Percentiles rank a stretch among this genome's conserved stretches.
Conservation (phyloP, 1,284 basidiomycete genomes). For the Pholiota adiposa region DNA sequence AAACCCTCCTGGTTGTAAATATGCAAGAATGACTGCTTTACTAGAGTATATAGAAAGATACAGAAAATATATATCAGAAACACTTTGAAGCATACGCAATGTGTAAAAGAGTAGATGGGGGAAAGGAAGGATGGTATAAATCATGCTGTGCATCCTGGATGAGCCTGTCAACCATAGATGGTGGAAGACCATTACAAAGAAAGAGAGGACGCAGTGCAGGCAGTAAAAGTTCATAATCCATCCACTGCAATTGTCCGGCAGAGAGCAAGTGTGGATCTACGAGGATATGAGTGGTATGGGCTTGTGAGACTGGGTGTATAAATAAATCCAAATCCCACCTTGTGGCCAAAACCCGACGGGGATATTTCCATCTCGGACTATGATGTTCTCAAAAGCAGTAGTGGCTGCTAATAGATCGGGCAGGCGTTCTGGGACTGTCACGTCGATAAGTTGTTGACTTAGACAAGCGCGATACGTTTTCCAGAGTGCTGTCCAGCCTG, state of each 20-base stretch:
- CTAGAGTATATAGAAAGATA: neutral
- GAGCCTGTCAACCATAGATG: slow-evolving; percentile 54
- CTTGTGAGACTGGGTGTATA: slow-evolving; percentile 9
- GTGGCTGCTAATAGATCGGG: slow-evolving; percentile 48
- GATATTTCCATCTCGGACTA: slow-evolving; percentile 53
- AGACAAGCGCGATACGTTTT: slow-evolving; percentile 60
- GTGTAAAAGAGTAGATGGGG: slow-evolving; percentile 55
- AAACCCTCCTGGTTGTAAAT: too few relatives aligned
- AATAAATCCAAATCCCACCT: slow-evolving; percentile 38
- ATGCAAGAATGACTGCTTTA: neutral
- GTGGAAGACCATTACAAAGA: slow-evolving; percentile 52
- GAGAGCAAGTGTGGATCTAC: slow-evolving; percentile 49
- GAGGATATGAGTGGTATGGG: slow-evolving; percentile 10
- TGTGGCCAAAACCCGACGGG: slow-evolving; percentile 65
- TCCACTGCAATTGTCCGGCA: slow-evolving; percentile 70
- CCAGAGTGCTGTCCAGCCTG: slow-evolving; percentile 65
- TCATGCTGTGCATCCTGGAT: slow-evolving; percentile 65
- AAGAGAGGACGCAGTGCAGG: slow-evolving; percentile 64
- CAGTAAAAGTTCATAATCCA: slow-evolving; percentile 68
- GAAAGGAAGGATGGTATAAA: slow-evolving; percentile 61
- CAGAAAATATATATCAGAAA: neutral
- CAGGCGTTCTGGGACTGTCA: slow-evolving; percentile 57
- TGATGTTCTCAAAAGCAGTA: slow-evolving; percentile 52
- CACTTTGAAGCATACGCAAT: slow-evolving; percentile 61
- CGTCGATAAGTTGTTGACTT: slow-evolving; percentile 53